phyloP scores from a whole-genome alignment of 2,329 filamentous ascomycete genomes.

The Paracorniculantispora psalliotae region DNA sequence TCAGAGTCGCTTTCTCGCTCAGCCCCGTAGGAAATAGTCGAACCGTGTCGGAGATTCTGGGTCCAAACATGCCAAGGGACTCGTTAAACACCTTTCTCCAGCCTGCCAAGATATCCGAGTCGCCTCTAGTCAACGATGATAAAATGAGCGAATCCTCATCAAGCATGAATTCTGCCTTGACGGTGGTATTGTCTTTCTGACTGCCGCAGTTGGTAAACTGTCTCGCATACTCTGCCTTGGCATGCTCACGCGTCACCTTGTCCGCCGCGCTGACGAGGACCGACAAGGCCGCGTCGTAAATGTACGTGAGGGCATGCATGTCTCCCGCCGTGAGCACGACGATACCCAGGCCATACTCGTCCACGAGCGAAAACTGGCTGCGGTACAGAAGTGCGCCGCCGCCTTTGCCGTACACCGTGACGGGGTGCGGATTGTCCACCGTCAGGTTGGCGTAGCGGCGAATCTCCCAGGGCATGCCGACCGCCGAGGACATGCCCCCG shows the following conservation, averaged over 20 bases:
- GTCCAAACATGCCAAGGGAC: constrained; percentile 21
- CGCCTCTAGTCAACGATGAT: constrained; percentile 20
- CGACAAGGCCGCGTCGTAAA: constrained; percentile 25
- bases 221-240: constrained; percentile 18
- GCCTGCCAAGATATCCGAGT: constrained; percentile 17
- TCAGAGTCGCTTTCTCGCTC: constrained; percentile 6
- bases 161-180: constrained; percentile 19
- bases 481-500: constrained; percentile 25
- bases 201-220: constrained; percentile 1
- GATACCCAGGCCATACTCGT: constrained; percentile 28
- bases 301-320: constrained; percentile 22
- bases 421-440: constrained; percentile 24
- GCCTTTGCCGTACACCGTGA: constrained; percentile 31
- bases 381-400: constrained; percentile 31
- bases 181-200: neutral
- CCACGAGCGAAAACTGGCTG: constrained; percentile 30
- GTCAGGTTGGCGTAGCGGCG: constrained; percentile 24
- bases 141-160: constrained; percentile 24
- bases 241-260: constrained; percentile 23
- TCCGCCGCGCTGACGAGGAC: constrained; percentile 26
- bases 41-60: constrained; percentile 16
- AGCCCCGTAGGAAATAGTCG: constrained; percentile 25
- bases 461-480: constrained; percentile 36
- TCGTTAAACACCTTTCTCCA: constrained; percentile 21
- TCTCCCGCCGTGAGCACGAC: constrained; percentile 22